Evolutionary conservation across 441 rosid species (phyloP).

Genomic region (Arabidopsis lyrata): DNA sequence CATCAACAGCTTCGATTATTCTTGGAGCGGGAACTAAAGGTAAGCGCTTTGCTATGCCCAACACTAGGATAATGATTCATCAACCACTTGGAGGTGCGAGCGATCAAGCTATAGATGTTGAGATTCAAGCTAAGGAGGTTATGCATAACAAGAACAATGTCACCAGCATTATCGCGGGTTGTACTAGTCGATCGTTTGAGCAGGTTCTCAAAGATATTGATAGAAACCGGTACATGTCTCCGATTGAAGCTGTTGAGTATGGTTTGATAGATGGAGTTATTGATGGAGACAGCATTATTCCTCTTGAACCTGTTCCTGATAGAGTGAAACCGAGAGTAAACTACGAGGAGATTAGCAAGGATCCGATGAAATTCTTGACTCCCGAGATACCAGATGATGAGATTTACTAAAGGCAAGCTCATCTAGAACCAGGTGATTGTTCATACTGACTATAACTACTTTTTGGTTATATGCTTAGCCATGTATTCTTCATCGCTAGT

Average conservation of each 20-base stretch:
- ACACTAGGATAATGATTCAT: conserved; percentile 91
- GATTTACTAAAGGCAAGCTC: conserved; percentile 56
- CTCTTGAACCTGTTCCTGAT: conserved; percentile 79
- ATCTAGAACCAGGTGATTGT: conserved; percentile 44
- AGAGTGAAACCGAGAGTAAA: conserved; percentile 67
- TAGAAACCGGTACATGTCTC: conserved; percentile 88
- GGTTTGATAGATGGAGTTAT: conserved; percentile 95
- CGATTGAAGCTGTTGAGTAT: conserved; percentile 90
- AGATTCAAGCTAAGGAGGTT: conserved; percentile 87
- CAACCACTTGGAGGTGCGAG: conserved; percentile 95
- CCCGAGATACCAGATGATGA: conserved; percentile 93
- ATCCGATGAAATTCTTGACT: conserved; percentile 80
- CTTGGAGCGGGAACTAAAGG: conserved; percentile 95
- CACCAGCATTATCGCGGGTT: conserved; percentile 66
- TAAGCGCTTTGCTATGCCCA: conserved; percentile 96
- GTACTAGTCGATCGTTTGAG: conserved; percentile 72
- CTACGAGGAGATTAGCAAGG: conserved; percentile 66
- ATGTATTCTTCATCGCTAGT: background rate
- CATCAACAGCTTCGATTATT: conserved; percentile 88
- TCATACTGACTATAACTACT: conserved; percentile 8
- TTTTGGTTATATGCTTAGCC: conserved; percentile 7
- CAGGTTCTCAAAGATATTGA: conserved; percentile 82
- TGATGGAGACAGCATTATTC: conserved; percentile 85
- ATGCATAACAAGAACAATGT: conserved; percentile 81
- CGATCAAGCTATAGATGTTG: conserved; percentile 83